Evolutionary conservation across 768 basidiomycete genomes (phyloP), one percentile per base, ranked within the genome.

Genomic region (Astraeus odoratus): DNA sequence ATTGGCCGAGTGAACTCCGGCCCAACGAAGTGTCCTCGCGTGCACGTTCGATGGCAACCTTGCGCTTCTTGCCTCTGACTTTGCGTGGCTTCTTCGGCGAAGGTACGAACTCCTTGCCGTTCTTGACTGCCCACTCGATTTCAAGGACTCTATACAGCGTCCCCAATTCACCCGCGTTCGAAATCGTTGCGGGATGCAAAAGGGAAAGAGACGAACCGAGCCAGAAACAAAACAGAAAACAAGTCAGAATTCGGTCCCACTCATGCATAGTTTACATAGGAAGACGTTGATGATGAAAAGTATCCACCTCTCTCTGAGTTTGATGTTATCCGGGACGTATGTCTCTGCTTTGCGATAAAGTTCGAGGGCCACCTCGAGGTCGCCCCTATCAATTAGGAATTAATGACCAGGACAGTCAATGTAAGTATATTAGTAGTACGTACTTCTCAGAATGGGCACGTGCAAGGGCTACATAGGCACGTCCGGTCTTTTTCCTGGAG

Each of bases 241-340:
- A 57, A 51, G 70, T 75, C 70, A 76, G 74, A 70, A 58, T 61
- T 57, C 56, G 49, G 58, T 58, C 59, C 57, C 57, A 52, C 49
- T 60, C 60, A 8, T 46, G 43, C 72, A 75, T 60, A 76, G 54
- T 65, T 72, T 72, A 71, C 73, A 73, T 61, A 80, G 66, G 59
- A 80, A 81, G 60, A 82, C 74, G 63, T 79, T 69, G 60, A 80
- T 64, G 64, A 83, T 66, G 64, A 81, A 83, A 71, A 78, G 74
- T 73, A 81, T 81, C 76, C 75, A 90, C 89, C 89, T 85, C 73
- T 86, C 86, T 76, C 81, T 79, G 39, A 92, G 73, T 62, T 87
- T 90, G 65, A 78, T 63, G 57, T 92, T 91, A 47, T 88, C 83
- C n/a, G 89, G 88, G 39, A 89, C 86, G 52, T 89, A 90, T 5